Base-by-base conservation (phyloP, 768 basidiomycete species). In the Mycena leptocephala region DNA sequence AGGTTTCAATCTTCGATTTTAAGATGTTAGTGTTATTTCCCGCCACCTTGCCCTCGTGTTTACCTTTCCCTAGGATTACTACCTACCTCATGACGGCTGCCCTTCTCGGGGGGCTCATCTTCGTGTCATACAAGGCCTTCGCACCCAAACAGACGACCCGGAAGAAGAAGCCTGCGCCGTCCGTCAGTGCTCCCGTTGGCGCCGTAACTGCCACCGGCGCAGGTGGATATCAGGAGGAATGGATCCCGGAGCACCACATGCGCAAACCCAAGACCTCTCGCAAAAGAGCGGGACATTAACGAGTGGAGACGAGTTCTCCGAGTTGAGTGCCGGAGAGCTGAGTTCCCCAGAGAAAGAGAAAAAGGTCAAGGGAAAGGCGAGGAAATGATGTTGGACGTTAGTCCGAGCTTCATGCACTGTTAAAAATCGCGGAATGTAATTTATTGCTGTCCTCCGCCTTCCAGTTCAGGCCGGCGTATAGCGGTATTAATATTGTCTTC, bases 181-280 rank as follows among this genome's bases (percentile, higher is more conserved):
- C 85, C 10, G 87, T 91, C 66, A 92, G 90, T 71, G 84, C 91
- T 5, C 91, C 94, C 11, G 89, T 90, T 43, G 89, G 89, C 33
- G 77, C 91, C 10, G 89, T 90, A 41, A 93, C 93, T 9, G 92
- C 93, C 37, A 92, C 92, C 28, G 91, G 92, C 41, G 89, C 92
- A 2, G 90, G 92, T 46, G 93, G 92, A 55, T 96, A 96, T 79
- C 92, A 95, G 80, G 95, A 96, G 81, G 96, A 97, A 80, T 97
- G 96, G 96, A 97, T 97, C 78, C 96, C 96, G n/a, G 94, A 94
- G 78, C 95, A 96, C 80, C 96, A 96, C 80, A 86, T 96, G 75
- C 94, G 91, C 87, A 94, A 95, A 83, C 72, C 85, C 37, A 95
- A 91, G 83, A 82, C 84, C 22, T 80, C 83, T 43, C 91, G 90